Conservation (phyloP, 2,329 filamentous ascomycete species). For the Teratosphaeria nubilosa region DNA sequence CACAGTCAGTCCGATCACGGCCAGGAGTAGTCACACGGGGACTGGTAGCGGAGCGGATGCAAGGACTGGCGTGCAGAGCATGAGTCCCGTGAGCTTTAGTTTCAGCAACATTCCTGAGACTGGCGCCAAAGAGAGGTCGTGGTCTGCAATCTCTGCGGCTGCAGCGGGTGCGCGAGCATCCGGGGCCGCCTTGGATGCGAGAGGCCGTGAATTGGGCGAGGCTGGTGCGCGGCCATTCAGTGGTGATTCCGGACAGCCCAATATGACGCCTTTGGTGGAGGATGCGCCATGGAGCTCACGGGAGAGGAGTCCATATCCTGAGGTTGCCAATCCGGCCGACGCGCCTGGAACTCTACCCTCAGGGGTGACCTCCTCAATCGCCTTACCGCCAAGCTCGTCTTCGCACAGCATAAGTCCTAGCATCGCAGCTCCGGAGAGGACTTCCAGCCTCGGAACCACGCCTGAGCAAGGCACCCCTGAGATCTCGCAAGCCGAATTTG, state of each 20-base stretch:
- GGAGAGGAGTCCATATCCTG: background rate
- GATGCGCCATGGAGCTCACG: background rate
- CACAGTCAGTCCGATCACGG: constrained; percentile 16
- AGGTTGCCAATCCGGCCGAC: background rate
- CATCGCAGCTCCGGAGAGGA: background rate
- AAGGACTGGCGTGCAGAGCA: background rate
- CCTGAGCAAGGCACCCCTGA: constrained; percentile 14
- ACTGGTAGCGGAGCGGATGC: background rate
- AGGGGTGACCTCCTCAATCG: background rate
- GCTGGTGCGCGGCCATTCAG: background rate
- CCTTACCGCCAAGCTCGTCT: background rate
- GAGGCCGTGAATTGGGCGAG: background rate
- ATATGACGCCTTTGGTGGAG: background rate
- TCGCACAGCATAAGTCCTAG: background rate
- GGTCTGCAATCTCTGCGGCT: background rate
- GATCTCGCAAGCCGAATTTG: constrained; percentile 6
- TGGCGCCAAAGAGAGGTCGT: background rate
- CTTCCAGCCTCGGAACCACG: constrained; percentile 3
- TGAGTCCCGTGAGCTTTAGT: constrained; percentile 3
- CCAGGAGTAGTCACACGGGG: constrained; percentile 10
- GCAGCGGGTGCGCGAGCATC: background rate
- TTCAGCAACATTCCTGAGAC: background rate
- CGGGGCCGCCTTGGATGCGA: background rate
- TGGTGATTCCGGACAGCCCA: background rate
- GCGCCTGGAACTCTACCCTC: background rate